Percentiles rank a stretch among this genome's conserved stretches.
phyloP scores from a whole-genome alignment of 2,329 filamentous ascomycete species.

The Cladophialophora chaetospira region DNA sequence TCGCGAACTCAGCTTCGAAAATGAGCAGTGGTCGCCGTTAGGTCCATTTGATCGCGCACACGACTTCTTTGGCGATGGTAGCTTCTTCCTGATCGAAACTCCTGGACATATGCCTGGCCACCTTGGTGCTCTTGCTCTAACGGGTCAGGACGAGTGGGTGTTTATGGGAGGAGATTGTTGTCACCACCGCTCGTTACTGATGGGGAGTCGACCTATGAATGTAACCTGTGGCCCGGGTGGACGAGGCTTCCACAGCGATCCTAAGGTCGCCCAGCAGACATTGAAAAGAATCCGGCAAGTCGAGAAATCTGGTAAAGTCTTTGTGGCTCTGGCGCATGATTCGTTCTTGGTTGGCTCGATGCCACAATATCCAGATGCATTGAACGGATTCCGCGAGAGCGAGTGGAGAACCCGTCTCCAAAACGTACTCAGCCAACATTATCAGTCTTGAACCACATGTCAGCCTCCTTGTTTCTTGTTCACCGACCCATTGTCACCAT shows the following conservation, averaged over 20 bases:
- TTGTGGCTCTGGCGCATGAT: constrained; percentile 15
- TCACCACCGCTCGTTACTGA: constrained; percentile 38
- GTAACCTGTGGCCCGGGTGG: constrained; percentile 8
- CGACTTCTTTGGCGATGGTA: constrained; percentile 61
- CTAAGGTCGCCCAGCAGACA: constrained; percentile 28
- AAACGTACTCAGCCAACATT: not conserved
- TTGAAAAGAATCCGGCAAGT: constrained; percentile 29
- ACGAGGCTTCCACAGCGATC: constrained; percentile 33
- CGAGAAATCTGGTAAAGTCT: constrained; percentile 7
- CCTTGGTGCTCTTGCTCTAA: constrained; percentile 30
- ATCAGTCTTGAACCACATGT: not conserved
- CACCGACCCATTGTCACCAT: too few species aligned
- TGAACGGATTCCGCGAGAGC: not conserved
- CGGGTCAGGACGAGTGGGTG: constrained; percentile 43
- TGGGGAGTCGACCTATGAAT: constrained; percentile 14
- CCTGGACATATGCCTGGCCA: constrained; percentile 36
- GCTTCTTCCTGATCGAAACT: constrained; percentile 56
- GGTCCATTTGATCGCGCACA: constrained; percentile 31
- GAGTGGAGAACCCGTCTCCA: constrained; percentile 1
- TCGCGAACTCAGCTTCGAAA: constrained; percentile 36
- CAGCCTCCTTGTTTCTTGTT: too few species aligned
- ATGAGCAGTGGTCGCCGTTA: constrained; percentile 43
- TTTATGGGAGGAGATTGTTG: constrained; percentile 55
- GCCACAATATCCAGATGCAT: constrained; percentile 5
- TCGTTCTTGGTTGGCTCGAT: constrained; percentile 11